Evolutionary conservation across 192 early-diverging fungal species (phyloP).

Genomic region (Entophlyctis helioformis): DNA sequence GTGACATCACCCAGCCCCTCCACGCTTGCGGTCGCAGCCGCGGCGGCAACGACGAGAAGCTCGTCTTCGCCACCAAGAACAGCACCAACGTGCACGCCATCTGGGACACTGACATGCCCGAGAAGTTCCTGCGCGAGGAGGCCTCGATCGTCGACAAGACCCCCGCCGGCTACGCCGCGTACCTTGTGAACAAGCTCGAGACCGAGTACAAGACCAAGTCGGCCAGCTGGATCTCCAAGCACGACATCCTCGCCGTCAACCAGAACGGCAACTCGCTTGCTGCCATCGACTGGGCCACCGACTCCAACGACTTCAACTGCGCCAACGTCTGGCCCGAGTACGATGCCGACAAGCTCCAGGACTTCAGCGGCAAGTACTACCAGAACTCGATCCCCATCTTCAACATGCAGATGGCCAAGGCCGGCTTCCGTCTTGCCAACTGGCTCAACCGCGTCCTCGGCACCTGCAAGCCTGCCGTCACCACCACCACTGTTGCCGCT

Average conservation of each 20-base stretch:
- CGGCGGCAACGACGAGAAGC: conserved; percentile 15
- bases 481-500: conserved; percentile 1
- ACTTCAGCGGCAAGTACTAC: conserved; percentile 15
- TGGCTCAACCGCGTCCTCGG: conserved; percentile 8
- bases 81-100: conserved; percentile 1
- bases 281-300: conserved; percentile 14
- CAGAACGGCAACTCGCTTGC: too few species aligned
- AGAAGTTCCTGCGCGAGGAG: background rate
- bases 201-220: conserved; percentile 1
- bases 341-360: background rate
- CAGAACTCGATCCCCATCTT: conserved; percentile 4
- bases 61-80: background rate
- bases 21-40: conserved; percentile 13
- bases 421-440: conserved; percentile 19
- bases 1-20: conserved; percentile 25
- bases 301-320: conserved; percentile 21
- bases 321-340: conserved; percentile 10
- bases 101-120: conserved; percentile 6
- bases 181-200: conserved; percentile 9
- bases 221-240: conserved; percentile 10
- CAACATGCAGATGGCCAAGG: conserved; percentile 23
- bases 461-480: conserved; percentile 2
- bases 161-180: conserved; percentile 7
- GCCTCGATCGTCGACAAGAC: conserved; percentile 4
- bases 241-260: too few species aligned